These are phyloP conservation scores for Anisodus tanguticus DNA, from an alignment of 257 asterid species.

Conservation along the genomic window DNA sequence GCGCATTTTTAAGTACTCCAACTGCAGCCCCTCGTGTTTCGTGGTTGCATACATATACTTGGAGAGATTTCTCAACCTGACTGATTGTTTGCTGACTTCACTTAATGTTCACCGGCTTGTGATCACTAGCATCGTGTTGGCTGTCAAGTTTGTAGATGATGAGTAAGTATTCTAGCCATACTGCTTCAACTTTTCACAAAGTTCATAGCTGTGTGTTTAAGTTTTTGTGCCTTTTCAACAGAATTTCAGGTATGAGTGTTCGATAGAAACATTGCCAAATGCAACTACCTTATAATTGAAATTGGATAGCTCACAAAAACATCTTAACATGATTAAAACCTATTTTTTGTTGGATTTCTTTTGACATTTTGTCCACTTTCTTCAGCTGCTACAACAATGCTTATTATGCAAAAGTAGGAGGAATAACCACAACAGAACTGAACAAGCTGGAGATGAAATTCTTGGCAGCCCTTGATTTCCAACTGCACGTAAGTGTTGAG, in stretches of 20 bases:
- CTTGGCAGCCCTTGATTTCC: neutral
- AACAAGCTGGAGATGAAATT: slow-evolving; percentile 31
- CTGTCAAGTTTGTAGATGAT: slow-evolving; percentile 51
- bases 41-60: slow-evolving; percentile 51
- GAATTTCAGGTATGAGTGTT: neutral
- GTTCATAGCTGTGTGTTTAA: neutral
- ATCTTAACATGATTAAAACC: neutral
- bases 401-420: too few species aligned
- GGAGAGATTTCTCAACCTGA: slow-evolving; percentile 44
- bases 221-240: neutral
- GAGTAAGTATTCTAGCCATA: slow-evolving; percentile 35
- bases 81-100: slow-evolving; percentile 37
- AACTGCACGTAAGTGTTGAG: neutral
- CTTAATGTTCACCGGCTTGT: slow-evolving; percentile 52
- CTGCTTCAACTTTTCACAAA: neutral
- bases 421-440: slow-evolving; percentile 35
- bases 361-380: too few species aligned
- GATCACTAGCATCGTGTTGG: slow-evolving; percentile 45
- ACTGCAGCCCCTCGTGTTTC: slow-evolving; percentile 50
- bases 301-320: neutral
- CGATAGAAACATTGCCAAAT: neutral
- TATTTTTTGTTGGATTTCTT: too few species aligned
- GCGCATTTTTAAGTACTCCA: slow-evolving; percentile 51
- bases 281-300: neutral
- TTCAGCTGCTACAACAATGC: too few species aligned